Evolutionary conservation across 192 early-diverging fungal genomes (phyloP), one percentile per base, ranked within the genome.

Genomic region (Funneliformis geosporum): DNA sequence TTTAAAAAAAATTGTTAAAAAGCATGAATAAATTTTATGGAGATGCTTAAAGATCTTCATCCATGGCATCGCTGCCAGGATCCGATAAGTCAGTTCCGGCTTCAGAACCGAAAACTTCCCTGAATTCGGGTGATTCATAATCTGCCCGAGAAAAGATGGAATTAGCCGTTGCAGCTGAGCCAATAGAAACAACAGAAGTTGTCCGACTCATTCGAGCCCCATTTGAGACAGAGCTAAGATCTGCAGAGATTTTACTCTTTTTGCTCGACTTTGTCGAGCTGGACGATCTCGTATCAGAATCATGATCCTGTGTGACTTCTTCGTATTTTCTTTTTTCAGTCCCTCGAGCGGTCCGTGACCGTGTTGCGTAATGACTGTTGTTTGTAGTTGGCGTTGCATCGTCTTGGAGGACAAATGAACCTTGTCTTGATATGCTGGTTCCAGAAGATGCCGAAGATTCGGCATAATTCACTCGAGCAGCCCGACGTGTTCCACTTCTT

Each of bases 401-500:
- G 33, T 66, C 64, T 33, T 66, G 64, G 12, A 66, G 64, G 16
- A 21, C 33, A 21, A 66, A 66, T 38, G 33, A 66, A 16, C 64
- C 33, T 66, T 27, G 28, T 38, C 64, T 66, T 33, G 64, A 66
- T 66, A 18, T 14, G 16, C 12, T 33, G 16, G 64, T 14, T 0
- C 25, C 25, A 4, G 64, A 33, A 8, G 72, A 73, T 33, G 14
- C 46, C 12, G 72, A 55, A 27, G 23, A 25, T 33, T 73, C 28
- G 14, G 43, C 44, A 33, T 55, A 27, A 50, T 65, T 40, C 27
- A 76, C 10, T 25, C 75, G 61, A 8, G 55, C 21, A 7, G 50
- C 40, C 12, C 42, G 62, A 10, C 75, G 62, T 46, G 75, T 50
- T 7, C 75, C 75, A 42, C 75, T 76, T 8, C 75, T 33, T 16